A percentile compares a stretch with the other conserved stretches of the same genome.
Conservation (phyloP, 495 filamentous ascomycete genomes). For the Articulospora tetracladia region DNA sequence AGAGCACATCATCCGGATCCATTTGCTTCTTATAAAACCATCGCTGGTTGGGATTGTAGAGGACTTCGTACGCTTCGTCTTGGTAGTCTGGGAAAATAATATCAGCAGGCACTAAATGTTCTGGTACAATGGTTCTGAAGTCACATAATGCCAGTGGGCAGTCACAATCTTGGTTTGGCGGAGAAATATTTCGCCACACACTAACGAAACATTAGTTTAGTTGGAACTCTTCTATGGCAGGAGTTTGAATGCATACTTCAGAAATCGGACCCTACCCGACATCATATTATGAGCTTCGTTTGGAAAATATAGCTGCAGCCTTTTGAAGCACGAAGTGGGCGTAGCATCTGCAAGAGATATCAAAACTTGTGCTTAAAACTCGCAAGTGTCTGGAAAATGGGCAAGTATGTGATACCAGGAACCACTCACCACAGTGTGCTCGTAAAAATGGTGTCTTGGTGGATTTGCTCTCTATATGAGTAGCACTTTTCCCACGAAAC, state of each 20-base stretch:
- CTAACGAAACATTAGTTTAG: neutral
- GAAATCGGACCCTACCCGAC: neutral
- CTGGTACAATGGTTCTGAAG: neutral
- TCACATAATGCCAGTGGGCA: conserved; percentile 3
- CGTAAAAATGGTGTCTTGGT: conserved; percentile 4
- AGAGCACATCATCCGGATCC: neutral
- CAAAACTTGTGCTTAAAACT: no score
- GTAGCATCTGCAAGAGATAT: conserved; percentile 4
- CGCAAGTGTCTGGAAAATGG: neutral
- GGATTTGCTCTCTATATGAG: neutral
- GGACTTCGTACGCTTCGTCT: conserved; percentile 8
- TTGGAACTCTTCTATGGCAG: neutral
- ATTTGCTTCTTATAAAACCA: conserved; percentile 9
- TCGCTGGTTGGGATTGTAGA: conserved; percentile 2
- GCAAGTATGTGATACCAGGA: neutral
- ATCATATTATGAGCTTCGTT: conserved; percentile 2
- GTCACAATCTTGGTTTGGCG: neutral
- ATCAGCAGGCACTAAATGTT: neutral
- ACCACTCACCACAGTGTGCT: conserved; percentile 4
- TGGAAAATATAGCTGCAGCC: conserved; percentile 1
- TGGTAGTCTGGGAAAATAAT: conserved; percentile 2
- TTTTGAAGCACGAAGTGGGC: neutral
- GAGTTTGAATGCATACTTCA: neutral
- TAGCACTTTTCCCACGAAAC: neutral
- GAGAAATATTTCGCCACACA: conserved; percentile 3